Conservation (phyloP, 495 filamentous ascomycete species). For the Penicillium ochrochloron region DNA sequence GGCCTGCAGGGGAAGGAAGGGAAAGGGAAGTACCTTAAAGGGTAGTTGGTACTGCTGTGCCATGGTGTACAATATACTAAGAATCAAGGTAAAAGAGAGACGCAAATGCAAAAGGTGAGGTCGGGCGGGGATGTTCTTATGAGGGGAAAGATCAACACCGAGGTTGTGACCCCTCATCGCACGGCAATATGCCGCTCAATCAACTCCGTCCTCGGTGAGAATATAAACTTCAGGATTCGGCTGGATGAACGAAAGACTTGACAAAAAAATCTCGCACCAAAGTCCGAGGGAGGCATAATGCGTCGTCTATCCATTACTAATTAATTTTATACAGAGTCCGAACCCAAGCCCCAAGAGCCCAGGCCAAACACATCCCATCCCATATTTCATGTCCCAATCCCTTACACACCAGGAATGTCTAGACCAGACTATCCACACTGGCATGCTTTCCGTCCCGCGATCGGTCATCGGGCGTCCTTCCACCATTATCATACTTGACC, state of each 20-base stretch:
- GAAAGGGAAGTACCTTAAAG: conserved; percentile 38
- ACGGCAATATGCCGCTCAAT: background rate
- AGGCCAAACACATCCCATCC: background rate
- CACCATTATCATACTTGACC: conserved; percentile 25
- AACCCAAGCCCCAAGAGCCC: conserved; percentile 44
- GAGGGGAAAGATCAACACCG: conserved; percentile 12
- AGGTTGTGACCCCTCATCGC: conserved; percentile 12
- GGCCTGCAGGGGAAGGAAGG: background rate
- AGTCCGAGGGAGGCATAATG: conserved; percentile 38
- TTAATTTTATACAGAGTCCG: conserved; percentile 44
- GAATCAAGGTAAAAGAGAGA: background rate
- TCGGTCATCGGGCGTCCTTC: conserved; percentile 8
- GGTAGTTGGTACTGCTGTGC: conserved; percentile 43
- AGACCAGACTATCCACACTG: conserved; percentile 35
- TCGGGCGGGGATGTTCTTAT: conserved; percentile 9
- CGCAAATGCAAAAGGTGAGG: background rate
- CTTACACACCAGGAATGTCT: background rate
- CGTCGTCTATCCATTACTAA: conserved; percentile 9
- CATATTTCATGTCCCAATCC: background rate
- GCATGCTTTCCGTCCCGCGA: conserved; percentile 20
- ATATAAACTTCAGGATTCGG: conserved; percentile 13
- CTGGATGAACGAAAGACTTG: conserved; percentile 32
- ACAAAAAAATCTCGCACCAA: conserved; percentile 25
- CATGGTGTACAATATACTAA: conserved; percentile 29
- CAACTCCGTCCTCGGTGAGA: background rate